phyloP scores from a whole-genome alignment of 345 rosid genomes.

The Cardamine occulta region DNA sequence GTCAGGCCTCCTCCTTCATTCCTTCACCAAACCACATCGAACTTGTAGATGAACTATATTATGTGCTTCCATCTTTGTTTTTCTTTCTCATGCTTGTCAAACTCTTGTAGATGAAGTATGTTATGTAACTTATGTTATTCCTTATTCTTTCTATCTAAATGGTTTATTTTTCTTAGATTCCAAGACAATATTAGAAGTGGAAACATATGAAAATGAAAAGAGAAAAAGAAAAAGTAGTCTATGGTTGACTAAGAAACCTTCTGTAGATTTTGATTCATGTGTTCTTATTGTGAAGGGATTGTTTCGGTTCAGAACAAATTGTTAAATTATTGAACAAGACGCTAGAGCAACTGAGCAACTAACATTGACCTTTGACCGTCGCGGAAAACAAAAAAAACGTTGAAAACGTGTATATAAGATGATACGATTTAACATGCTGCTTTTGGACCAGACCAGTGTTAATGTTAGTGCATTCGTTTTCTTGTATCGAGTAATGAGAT shows the following conservation, averaged over 20 bases:
- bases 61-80: background rate
- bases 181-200: background rate
- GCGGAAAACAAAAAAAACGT: background rate
- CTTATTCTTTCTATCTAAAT: background rate
- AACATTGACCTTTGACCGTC: slow-evolving; percentile 16
- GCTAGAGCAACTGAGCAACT: background rate
- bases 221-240: background rate
- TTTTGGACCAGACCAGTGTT: slow-evolving; percentile 8
- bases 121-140: background rate
- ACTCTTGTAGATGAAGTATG: background rate
- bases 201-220: background rate
- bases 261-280: background rate
- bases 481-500: background rate
- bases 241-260: background rate
- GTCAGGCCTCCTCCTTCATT: slow-evolving; percentile 69
- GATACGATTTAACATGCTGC: background rate
- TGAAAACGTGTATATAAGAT: slow-evolving; percentile 16
- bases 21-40: slow-evolving; percentile 49
- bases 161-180: background rate
- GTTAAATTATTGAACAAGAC: background rate
- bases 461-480: background rate
- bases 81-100: background rate
- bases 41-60: slow-evolving; percentile 17
- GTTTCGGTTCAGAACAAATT: slow-evolving; percentile 12
- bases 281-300: background rate